Conservation (phyloP, 306 rosid genomes). For the Pyrus betulifolia region DNA sequence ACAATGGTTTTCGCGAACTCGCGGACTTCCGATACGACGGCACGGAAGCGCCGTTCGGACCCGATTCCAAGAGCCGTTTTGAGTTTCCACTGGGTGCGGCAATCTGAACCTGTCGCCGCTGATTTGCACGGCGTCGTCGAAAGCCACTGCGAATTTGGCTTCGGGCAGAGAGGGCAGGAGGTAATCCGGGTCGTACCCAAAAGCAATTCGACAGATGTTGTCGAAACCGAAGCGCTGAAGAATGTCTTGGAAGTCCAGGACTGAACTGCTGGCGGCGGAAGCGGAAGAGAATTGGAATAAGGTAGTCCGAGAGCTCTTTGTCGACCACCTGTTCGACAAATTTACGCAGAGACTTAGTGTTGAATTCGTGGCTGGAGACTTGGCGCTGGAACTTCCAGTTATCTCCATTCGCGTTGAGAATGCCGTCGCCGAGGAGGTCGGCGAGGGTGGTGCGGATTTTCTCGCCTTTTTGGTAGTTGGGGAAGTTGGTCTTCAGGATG, state of each 20-base stretch:
- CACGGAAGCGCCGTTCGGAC: conserved; percentile 24
- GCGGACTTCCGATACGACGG: neutral
- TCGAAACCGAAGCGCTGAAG: conserved; percentile 61
- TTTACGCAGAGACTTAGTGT: conserved; percentile 31
- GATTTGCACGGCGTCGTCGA: conserved; percentile 32
- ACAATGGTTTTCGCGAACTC: neutral
- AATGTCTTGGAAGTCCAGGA: conserved; percentile 53
- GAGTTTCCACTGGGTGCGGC: conserved; percentile 28
- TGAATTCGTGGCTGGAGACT: conserved; percentile 35
- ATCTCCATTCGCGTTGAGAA: conserved; percentile 46
- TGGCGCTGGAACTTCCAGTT: conserved; percentile 63
- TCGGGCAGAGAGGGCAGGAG: conserved; percentile 43
- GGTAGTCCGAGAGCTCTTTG: conserved; percentile 37
- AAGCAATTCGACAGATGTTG: conserved; percentile 54
- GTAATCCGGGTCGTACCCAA: conserved; percentile 57
- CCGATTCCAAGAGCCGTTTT: conserved; percentile 34
- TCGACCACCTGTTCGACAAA: conserved; percentile 61
- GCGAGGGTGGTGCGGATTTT: neutral
- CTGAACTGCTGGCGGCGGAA: neutral
- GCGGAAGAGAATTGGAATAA: conserved; percentile 37
- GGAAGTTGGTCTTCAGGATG: conserved; percentile 57
- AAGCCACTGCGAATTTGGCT: conserved; percentile 42
- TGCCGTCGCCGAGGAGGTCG: conserved; percentile 62
- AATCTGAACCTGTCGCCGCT: conserved; percentile 25
- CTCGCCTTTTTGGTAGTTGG: conserved; percentile 41